Base-by-base conservation (phyloP, 1,284 basidiomycete species). In the Hymenochaete sp. region DNA sequence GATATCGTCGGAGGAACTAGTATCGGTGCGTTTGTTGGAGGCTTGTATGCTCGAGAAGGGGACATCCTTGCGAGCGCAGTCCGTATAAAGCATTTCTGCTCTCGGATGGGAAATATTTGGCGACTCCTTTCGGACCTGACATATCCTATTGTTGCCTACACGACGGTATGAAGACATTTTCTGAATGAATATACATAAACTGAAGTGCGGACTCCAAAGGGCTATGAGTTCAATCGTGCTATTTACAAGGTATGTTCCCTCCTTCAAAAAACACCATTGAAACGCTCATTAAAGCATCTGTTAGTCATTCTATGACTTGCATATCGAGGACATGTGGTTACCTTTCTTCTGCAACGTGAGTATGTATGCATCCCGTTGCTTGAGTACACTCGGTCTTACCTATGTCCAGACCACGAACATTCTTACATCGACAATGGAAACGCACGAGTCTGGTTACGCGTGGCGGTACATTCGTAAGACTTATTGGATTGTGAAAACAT, bases 321-420 rank as follows among this genome's bases (percentile, higher is more conserved):
- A 96, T 62, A 97, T 98, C 45, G 93, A 98, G 66, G 92, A 96
- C 65, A 95, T 96, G 85, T 98, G 95, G 96, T 72, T 98, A 3
- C 95, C 96, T 2, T 99, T 85, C 68, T 99, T 93, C 67, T 96
- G 92, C 66, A 98, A 98, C 59, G 39, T 41, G 19, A 41, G 25
- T 18, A 3, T 18, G 1, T 29, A 11, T n/a, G 4, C 16, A 18
- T 16, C 16, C 6, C 14, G n/a, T 14, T n/a, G n/a, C n/a, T 8
- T 9, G 5, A 41, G 13, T 29, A 22, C 27, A 18, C 9, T 28
- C 4, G 14, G 21, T 10, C n/a, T 28, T 29, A 8, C 26, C 4
- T 8, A 14, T n/a, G n/a, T 19, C 28, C 26, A 41, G 39, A 93
- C 93, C 5, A 97, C 96, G n/a, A 98, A 98, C 59, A 97, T 99